A percentile compares a stretch with the other conserved stretches of the same genome.
Conservation (phyloP, 2,329 filamentous ascomycete species). For the Ramularia endophylla region DNA sequence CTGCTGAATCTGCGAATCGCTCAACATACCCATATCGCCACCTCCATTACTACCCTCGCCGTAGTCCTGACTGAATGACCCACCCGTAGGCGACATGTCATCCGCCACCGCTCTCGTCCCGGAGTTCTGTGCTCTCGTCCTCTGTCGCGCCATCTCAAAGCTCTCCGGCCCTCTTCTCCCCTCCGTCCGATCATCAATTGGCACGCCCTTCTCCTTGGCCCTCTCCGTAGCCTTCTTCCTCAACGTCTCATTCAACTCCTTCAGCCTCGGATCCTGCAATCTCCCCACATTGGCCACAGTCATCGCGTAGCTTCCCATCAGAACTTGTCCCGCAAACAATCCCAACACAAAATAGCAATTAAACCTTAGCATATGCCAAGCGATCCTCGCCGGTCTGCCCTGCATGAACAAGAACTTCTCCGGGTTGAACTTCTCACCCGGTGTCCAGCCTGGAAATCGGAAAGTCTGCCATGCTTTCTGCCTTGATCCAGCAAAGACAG, state of each 20-base stretch:
- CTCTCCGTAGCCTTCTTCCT: constrained; percentile 20
- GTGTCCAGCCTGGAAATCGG: constrained; percentile 39
- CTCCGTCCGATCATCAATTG: constrained; percentile 13
- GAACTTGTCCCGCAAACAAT: constrained; percentile 28
- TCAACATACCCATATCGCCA: constrained; percentile 18
- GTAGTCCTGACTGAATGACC: constrained; percentile 29
- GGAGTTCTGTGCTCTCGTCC: constrained; percentile 18
- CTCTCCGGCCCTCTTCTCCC: constrained; percentile 22
- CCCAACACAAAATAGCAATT: constrained; percentile 28
- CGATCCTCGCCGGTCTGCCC: constrained; percentile 30
- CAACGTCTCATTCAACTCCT: constrained; percentile 34
- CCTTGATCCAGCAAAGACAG: constrained; percentile 30
- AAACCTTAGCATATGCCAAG: constrained; percentile 29
- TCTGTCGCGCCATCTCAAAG: constrained; percentile 27
- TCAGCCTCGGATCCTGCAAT: constrained; percentile 36
- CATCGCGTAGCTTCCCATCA: constrained; percentile 29
- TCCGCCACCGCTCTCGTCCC: constrained; percentile 21
- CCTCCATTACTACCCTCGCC: constrained; percentile 17
- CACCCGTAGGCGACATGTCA: constrained; percentile 38
- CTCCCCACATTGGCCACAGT: constrained; percentile 31
- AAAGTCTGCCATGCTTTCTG: constrained; percentile 26
- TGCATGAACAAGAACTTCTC: constrained; percentile 30
- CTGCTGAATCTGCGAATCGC: constrained; percentile 25
- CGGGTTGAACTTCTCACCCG: constrained; percentile 33
- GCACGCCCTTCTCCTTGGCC: too few relatives aligned